Evolutionary conservation across 371 early-diverging fungal genomes (phyloP).

Genomic region (Batrachochytrium dendrobatidis): DNA sequence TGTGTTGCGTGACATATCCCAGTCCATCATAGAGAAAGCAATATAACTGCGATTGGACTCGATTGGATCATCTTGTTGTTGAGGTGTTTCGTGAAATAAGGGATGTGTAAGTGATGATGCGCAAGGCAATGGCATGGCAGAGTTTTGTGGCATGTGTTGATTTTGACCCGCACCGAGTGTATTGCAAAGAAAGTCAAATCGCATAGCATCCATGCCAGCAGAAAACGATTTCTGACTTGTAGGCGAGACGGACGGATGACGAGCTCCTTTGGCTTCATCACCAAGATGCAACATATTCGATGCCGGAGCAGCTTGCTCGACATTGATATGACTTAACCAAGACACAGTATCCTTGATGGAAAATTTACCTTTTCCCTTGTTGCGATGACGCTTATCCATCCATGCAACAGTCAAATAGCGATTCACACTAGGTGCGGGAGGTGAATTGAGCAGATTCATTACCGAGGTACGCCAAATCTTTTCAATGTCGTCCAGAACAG

Average conservation of each 20-base stretch:
- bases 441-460: slow-evolving; percentile 1
- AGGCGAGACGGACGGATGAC: too few species aligned
- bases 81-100: too few species aligned
- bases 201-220: too few species aligned
- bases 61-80: too few species aligned
- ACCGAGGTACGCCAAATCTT: slow-evolving; percentile 11
- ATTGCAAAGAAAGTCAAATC: too few species aligned
- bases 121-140: neutral
- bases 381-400: slow-evolving; percentile 36
- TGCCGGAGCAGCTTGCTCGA: slow-evolving; percentile 21
- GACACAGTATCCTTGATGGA: slow-evolving; percentile 17
- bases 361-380: slow-evolving; percentile 20
- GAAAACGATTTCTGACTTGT: too few species aligned
- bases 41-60: slow-evolving; percentile 23
- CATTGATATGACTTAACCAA: slow-evolving; percentile 27
- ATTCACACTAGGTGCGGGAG: slow-evolving; percentile 15
- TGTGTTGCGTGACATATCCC: slow-evolving; percentile 16
- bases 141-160: too few species aligned
- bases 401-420: slow-evolving; percentile 33
- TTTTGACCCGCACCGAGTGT: too few species aligned
- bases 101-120: neutral
- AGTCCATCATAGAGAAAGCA: slow-evolving; percentile 28
- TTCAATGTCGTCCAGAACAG: slow-evolving; percentile 10
- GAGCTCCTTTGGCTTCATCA: too few species aligned
- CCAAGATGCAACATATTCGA: too few species aligned